Base-by-base conservation (phyloP, 140 eudicot genomes). In the Stevia rebaudiana region DNA sequence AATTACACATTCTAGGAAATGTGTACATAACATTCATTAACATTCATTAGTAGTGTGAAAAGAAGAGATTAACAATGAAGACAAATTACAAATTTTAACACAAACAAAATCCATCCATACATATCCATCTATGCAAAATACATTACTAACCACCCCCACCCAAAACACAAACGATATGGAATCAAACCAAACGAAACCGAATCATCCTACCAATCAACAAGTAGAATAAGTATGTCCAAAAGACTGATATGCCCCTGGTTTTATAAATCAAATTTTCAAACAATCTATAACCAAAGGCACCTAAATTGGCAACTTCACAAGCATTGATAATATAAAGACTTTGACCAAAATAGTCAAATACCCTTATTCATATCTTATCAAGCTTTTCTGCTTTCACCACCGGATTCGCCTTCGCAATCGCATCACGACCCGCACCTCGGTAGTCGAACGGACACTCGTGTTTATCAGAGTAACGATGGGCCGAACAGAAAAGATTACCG, bases 401-500 rank as follows among this genome's bases (percentile, higher is more conserved):
- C 15, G 95, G 95, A 65, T 87, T 84, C 10, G 91, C 91, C 64
- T 87, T 83, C 1, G 86, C 88, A 2, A 87, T 84, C 3, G 91
- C 92, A 55, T 81, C 95, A 41, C 71, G 83, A 4, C 74, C 92
- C 17, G 95, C 91, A 51, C 74, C 58, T 50, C 73, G 82, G 69
- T 87, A 87, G 40, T 86, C 95, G 61, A 76, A 86, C 6, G 80
- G 81, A 62, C 95, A 86, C 35, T 78, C 88, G 22, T 86, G 95
- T 64, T 87, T 87, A 44, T 87, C 95, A 11, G 95, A 76, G 66
- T 87, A 87, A 23, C 95, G 95, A 47, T 87, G 95, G n/a, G 73
- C 76, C n/a, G 91, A 77, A 60, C 95, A 87, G 61, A 76, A 87
- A 23, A 83, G 79, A 63, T 83, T 76, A 19, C 92, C 95, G 3